phyloP scores from a whole-genome alignment of 2,329 filamentous ascomycete genomes.

The Penicillium italicum region DNA sequence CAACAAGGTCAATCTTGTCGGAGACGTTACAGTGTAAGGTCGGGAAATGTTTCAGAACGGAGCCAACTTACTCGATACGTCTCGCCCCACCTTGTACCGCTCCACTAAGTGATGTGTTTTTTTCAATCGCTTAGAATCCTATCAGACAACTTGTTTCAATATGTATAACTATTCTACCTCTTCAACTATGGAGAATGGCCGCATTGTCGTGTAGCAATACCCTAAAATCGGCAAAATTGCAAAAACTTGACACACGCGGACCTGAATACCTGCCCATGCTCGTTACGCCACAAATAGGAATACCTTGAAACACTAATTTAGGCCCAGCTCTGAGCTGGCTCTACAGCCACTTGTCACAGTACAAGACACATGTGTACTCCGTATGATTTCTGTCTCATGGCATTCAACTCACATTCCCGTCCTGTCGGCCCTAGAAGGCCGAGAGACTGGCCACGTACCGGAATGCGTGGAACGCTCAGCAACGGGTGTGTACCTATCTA shows the following conservation, averaged over 20 bases:
- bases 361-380: background rate
- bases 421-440: background rate
- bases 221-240: background rate
- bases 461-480: constrained; percentile 12
- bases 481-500: background rate
- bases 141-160: background rate
- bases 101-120: constrained; percentile 1
- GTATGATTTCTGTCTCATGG: background rate
- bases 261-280: background rate
- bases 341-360: background rate
- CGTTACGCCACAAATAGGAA: constrained; percentile 15
- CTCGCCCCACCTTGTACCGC: constrained; percentile 3
- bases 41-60: constrained; percentile 11
- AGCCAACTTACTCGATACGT: background rate
- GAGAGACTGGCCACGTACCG: background rate
- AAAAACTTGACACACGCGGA: background rate
- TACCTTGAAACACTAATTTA: constrained; percentile 9
- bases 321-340: background rate
- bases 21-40: constrained; percentile 3
- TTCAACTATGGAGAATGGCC: background rate
- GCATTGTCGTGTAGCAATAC: background rate
- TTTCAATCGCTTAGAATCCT: background rate
- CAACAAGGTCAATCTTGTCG: constrained; percentile 3
- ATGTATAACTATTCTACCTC: background rate
- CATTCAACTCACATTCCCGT: constrained; percentile 15